Base-by-base conservation (phyloP, 140 eudicot species). In the Cichorium intybus region DNA sequence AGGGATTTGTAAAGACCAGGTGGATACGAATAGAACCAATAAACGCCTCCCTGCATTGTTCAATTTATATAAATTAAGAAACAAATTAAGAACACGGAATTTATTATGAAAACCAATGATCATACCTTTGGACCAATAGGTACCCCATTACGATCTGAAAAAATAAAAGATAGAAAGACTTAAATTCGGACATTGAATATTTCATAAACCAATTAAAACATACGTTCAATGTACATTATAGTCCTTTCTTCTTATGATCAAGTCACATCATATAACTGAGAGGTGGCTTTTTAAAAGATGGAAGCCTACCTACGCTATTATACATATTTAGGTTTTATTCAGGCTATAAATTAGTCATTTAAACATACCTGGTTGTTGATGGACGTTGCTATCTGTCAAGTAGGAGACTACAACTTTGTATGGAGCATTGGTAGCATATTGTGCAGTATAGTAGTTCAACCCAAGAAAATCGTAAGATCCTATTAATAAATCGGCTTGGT, bases 401-500 rank as follows among this genome's bases (percentile, higher is more conserved):
- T 55, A 26, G 6, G 71, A 69, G 50, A 54, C 69, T 10, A 56
- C 37, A 31, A 46, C 22, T 12, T 53, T 46, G 62, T 34, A 16
- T 23, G 67, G 63, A 7, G 67, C 72, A 9, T 70, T 57, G 35
- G 62, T 76, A 4, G 75, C 81, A 3, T 76, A 76, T 26, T 48
- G 59, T 24, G 81, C 22, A 52, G 24, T 51, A 35, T 76, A 76
- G 49, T 76, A 76, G 49, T 76, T 76, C 16, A 76, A 24, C 14
- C 80, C 81, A 0, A 76, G 65, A 69, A 76, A 69, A 62, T 76
- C 77, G 39, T 41, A 69, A 1, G 81, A 76, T 12, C 76, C 76
- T 14, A 24, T 69, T 14, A 76, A 9, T 66, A 69, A 31, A 24
- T 62, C 15, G 3, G 68, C 56, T 76, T 76, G 67, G 11, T 45